phyloP scores from a whole-genome alignment of 129 eudicot genomes.

The Oenanthe sinensis region DNA sequence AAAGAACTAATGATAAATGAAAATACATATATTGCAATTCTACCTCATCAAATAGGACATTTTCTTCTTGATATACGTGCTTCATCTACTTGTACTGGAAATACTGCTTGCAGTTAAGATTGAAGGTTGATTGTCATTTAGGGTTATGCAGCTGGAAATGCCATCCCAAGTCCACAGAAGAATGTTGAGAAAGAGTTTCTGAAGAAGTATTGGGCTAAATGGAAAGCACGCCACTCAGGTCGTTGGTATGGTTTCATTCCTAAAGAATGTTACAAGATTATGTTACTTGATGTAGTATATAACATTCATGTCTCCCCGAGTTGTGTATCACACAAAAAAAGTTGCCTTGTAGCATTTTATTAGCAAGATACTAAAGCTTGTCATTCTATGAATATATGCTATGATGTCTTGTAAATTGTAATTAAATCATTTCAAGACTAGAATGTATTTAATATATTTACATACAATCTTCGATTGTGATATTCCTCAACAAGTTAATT shows the following conservation, averaged over 20 bases:
- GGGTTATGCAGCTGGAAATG: conserved; percentile 99
- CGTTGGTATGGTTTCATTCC: conserved; percentile 51
- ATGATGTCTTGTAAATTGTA: no score
- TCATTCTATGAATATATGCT: no score
- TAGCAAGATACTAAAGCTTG: no score
- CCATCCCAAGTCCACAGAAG: conserved; percentile 87
- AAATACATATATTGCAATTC: not conserved
- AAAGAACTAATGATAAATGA: not conserved
- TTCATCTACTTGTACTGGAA: not conserved
- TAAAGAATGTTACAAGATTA: not conserved
- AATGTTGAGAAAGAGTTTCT: conserved; percentile 86
- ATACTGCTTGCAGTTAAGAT: not conserved
- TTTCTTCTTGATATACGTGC: not conserved
- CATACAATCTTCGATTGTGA: not conserved
- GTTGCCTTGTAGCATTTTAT: no score
- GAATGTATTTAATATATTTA: no score
- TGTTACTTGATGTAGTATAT: not conserved
- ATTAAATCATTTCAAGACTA: no score
- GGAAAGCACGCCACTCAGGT: conserved; percentile 92
- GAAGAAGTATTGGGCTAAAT: conserved; percentile 90
- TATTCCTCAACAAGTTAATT: not conserved
- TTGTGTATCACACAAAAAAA: not conserved
- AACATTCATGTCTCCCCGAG: not conserved
- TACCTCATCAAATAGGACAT: not conserved
- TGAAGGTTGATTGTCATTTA: conserved; percentile 22